Evolutionary conservation across 768 basidiomycete genomes (phyloP), one percentile per base, ranked within the genome.

Genomic region (Podaxis rugospora): DNA sequence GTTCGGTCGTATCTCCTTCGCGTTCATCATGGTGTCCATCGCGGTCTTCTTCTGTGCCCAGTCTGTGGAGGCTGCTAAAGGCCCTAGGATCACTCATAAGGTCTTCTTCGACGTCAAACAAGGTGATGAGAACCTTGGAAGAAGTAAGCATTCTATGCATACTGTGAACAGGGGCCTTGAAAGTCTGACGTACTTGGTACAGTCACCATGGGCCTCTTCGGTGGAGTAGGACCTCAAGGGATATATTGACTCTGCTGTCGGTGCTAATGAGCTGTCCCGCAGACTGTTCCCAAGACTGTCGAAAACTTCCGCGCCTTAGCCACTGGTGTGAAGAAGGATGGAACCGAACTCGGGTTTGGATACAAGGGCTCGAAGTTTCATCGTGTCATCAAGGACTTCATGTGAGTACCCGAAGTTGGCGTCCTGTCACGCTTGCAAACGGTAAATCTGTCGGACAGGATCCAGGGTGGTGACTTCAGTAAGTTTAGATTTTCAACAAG

Each of bases 401-500:
- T 96, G 94, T 88, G 57, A 67, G 83, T 68, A 35, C 13, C 50
- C 37, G 44, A 25, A 27, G 25, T 36, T 39, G 25, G 39, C 7
- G 4, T 23, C 47, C 10, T 25, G n/a, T 13, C 16, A 27, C 11
- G 14, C 28, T 21, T 37, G 49, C 21, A 47, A 27, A n/a, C 36
- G n/a, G 37, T 44, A 42, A 23, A 13, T 51, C 11, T 51, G 10
- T 53, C 36, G 32, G 32, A 62, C 63, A 92, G 92, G 92, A 94
- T 96, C 67, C 95, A 98, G 78, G 95, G 95, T 69, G 96, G 96
- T 76, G 96, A 98, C 78, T 99, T 98, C 76, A 97, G 92, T 90
- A 73, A 67, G 90, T 83, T 14, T 57, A 32, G 42, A 5, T 23
- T 52, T 50, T 25, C 21, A n/a, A 40, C 10, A 23, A 50, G 44